These are phyloP conservation scores for Lentinula boryana DNA, from an alignment of 768 basidiomycete species.

Conservation along the genomic window DNA sequence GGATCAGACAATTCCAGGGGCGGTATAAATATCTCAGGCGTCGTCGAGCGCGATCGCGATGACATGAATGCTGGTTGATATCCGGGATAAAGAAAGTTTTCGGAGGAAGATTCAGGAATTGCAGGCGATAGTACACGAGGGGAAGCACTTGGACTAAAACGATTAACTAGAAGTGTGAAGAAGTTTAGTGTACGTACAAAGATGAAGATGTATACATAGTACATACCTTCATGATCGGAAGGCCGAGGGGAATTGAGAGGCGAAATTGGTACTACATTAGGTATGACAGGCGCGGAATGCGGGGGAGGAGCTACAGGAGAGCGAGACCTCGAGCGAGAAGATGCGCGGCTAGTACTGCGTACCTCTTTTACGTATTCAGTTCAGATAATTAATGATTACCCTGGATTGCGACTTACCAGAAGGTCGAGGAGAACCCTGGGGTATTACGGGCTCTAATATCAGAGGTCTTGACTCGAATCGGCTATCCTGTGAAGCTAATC, in stretches of 20 bases:
- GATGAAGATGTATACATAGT: not conserved
- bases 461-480: not conserved
- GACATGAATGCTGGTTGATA: not conserved
- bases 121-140: not conserved
- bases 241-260: not conserved
- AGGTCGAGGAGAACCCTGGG: not conserved
- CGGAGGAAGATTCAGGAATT: not conserved
- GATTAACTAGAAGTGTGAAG: not conserved
- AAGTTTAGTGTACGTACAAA: not conserved
- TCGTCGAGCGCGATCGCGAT: not conserved
- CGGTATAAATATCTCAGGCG: constrained; percentile 4
- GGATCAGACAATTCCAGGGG: not conserved
- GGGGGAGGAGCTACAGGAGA: not conserved
- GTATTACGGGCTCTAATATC: not conserved
- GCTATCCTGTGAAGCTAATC: not conserved
- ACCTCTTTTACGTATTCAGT: not conserved
- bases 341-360: not conserved
- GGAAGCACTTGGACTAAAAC: not conserved
- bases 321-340: not conserved
- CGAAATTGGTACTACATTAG: not conserved
- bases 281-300: not conserved
- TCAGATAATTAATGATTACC: not conserved
- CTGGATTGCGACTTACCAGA: not conserved
- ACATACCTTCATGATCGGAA: not conserved
- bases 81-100: not conserved